Percentiles rank a stretch among this genome's conserved stretches.
Conservation (phyloP, 345 rosid genomes). For the Eucalyptus albens region DNA sequence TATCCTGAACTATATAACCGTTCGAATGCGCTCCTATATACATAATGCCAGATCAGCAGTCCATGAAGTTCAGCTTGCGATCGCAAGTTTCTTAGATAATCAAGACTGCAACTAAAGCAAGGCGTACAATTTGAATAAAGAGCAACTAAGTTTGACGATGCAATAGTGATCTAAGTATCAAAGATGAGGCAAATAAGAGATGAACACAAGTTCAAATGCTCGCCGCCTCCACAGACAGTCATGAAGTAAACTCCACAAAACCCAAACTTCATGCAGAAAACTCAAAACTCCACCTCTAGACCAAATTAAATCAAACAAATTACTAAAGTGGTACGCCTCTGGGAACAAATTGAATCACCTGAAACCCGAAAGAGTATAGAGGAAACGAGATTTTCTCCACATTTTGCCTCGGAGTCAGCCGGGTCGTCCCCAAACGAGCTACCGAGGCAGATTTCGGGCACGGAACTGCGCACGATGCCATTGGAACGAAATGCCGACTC, state of each 20-base stretch:
- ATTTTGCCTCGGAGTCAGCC: background rate
- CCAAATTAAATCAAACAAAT: background rate
- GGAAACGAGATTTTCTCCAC: slow-evolving; percentile 13
- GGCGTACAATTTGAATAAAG: background rate
- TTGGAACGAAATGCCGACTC: background rate
- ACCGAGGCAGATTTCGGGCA: slow-evolving; percentile 46
- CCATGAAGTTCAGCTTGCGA: background rate
- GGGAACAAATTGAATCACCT: background rate
- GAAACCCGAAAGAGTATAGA: background rate
- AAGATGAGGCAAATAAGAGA: background rate
- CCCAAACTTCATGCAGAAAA: background rate
- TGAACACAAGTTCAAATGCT: background rate
- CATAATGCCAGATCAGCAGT: background rate
- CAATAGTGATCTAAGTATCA: background rate
- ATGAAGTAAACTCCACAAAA: background rate
- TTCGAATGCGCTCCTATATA: background rate
- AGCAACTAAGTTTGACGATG: background rate
- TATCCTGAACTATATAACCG: background rate
- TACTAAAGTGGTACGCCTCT: background rate
- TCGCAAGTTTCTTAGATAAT: background rate
- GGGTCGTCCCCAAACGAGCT: slow-evolving; percentile 28
- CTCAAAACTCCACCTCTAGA: background rate
- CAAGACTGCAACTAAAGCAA: background rate
- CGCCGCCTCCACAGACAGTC: background rate
- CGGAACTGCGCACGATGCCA: slow-evolving; percentile 58